Conservation (phyloP, 2,329 filamentous ascomycete species). For the Diaporthe vaccinii region DNA sequence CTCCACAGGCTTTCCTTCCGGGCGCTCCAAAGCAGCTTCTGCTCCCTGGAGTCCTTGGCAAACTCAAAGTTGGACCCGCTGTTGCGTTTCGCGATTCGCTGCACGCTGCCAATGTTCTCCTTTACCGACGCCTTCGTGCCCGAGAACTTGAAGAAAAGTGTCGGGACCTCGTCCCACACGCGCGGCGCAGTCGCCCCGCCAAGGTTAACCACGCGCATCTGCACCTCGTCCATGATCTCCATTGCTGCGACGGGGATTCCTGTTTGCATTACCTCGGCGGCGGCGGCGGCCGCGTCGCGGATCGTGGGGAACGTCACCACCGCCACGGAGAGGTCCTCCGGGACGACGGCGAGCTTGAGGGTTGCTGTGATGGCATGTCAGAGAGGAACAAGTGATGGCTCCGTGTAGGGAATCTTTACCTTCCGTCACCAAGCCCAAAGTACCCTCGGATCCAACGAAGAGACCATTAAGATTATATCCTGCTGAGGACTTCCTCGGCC, state of each 20-base stretch:
- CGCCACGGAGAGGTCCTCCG: constrained; percentile 81
- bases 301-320: constrained; percentile 85
- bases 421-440: constrained; percentile 84
- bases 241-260: constrained; percentile 82
- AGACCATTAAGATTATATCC: constrained; percentile 86
- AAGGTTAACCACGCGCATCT: constrained; percentile 86
- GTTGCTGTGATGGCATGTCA: constrained; percentile 63
- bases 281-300: constrained; percentile 80
- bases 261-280: constrained; percentile 80
- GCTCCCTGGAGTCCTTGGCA: constrained; percentile 78
- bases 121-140: constrained; percentile 83
- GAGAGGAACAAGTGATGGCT: constrained; percentile 40
- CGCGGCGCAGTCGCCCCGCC: constrained; percentile 77
- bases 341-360: constrained; percentile 82
- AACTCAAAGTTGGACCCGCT: constrained; percentile 81
- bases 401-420: constrained; percentile 50
- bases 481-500: constrained; percentile 85
- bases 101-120: constrained; percentile 81
- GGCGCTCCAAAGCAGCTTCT: constrained; percentile 83
- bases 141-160: constrained; percentile 88
- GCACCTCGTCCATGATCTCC: constrained; percentile 90
- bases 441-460: constrained; percentile 87
- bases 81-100: constrained; percentile 74
- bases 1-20: constrained; percentile 89
- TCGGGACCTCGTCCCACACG: constrained; percentile 81